Evolutionary conservation across 805 yeast genomes (phyloP).

Genomic region (Maudiozyma bulderi): DNA sequence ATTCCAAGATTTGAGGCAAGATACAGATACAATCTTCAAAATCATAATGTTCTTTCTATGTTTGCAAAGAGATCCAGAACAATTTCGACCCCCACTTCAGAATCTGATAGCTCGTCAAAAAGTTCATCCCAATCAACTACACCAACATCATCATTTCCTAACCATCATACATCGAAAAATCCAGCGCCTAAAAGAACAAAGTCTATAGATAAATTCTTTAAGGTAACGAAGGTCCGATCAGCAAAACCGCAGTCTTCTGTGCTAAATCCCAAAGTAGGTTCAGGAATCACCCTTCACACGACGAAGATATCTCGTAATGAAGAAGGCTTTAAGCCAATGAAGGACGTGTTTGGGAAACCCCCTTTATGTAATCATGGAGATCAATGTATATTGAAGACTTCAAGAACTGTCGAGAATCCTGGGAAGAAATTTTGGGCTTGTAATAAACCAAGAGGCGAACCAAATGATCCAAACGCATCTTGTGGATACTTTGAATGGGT

Average conservation of each 20-base stretch:
- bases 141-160: background rate
- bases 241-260: background rate
- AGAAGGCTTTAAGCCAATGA: background rate
- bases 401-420: constrained; percentile 34
- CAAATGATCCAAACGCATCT: constrained; percentile 26
- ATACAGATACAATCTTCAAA: constrained; percentile 34
- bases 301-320: background rate
- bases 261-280: background rate
- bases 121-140: background rate
- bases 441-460: constrained; percentile 28
- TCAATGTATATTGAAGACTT: constrained; percentile 38
- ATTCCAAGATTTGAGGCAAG: constrained; percentile 46
- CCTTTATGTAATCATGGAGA: constrained; percentile 43
- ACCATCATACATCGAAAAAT: background rate
- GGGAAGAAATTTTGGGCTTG: constrained; percentile 52
- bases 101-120: background rate
- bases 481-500: constrained; percentile 52
- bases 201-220: constrained; percentile 8
- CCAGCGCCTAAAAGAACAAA: constrained; percentile 1
- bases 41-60: constrained; percentile 30
- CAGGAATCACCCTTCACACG: background rate
- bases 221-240: background rate
- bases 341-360: constrained; percentile 21
- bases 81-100: background rate
- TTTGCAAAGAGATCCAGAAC: constrained; percentile 16